These are phyloP conservation scores for Leishmania amazonensis DNA, from an alignment of 208 protist species.

Conservation along the genomic window DNA sequence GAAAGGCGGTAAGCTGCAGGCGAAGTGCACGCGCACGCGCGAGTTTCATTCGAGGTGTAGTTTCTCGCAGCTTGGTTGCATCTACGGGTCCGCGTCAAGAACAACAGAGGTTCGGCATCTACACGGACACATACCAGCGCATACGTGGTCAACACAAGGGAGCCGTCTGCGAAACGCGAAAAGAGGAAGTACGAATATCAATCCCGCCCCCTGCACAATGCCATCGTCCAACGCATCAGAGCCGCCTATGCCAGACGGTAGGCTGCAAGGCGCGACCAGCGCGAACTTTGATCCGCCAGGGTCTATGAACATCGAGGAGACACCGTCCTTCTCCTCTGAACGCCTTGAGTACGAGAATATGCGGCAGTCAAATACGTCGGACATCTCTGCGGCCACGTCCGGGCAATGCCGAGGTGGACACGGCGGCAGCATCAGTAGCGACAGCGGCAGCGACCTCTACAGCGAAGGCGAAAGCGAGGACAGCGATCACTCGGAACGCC, in stretches of 20 bases:
- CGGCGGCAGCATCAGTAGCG: conserved; percentile 2
- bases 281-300: no score
- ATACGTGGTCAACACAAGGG: not conserved
- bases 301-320: not conserved
- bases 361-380: not conserved
- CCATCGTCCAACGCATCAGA: not conserved
- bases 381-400: not conserved
- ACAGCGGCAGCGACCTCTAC: conserved; percentile 28
- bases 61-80: not conserved
- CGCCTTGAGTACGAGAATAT: not conserved
- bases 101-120: not conserved
- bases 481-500: conserved; percentile 9
- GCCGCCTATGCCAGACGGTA: not conserved
- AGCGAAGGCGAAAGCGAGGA: conserved; percentile 33
- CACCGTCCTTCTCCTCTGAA: not conserved
- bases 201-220: not conserved
- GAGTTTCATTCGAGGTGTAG: not conserved
- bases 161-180: not conserved
- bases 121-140: not conserved
- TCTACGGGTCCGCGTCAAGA: not conserved
- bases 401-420: not conserved
- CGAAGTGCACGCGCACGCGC: not conserved
- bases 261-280: not conserved
- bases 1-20: not conserved
- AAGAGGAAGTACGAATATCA: not conserved